Base-by-base conservation (phyloP, 331 rosid species). In the Rhamnella rubrinervis region DNA sequence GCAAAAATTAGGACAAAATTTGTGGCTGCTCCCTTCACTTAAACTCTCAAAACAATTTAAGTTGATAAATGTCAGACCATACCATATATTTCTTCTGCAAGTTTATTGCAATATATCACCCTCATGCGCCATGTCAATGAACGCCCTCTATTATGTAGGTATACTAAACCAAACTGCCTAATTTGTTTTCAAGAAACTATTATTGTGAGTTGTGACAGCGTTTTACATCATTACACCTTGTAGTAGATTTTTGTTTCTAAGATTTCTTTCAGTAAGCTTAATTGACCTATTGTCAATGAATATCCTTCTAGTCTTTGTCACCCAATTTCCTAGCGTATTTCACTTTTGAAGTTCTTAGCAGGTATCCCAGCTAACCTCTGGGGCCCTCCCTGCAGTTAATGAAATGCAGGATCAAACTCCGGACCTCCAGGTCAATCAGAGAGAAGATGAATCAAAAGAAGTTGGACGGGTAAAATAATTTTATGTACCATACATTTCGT, bases 381-480 rank as follows among this genome's bases (percentile, higher is more conserved):
- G 61, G 61, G 77, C 56, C 69, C 55, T 68, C 71, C 79, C 53
- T 65, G 82, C 77, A 83, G 82, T 19, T 60, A 82, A 77, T 65
- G 78, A 73, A 71, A 56, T 56, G 71, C 81, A 69, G 61, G 84
- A 74, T 59, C 82, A 75, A 79, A 83, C 41, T 66, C 80, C 74
- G 9, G 87, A 75, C 31, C 56, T 25, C 60, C 65, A 50, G 18
- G 78, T 39, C 71, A 66, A 17, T 66, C 81, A 75, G 78, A 82
- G 38, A 61, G 58, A 61, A 68, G 25, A 77, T 51, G 83, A 78
- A 63, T 64, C n/a, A 80, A 61, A 72, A 66, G 73, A 77, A 63
- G 66, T 71, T 52, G 74, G 75, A 78, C 77, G 77, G 88, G 96
- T 92, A 77, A 25, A 26, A 6, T 63, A 25, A 65, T 10, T 67